phyloP scores from a whole-genome alignment of 768 basidiomycete species.

The Peribolospora baueri region DNA sequence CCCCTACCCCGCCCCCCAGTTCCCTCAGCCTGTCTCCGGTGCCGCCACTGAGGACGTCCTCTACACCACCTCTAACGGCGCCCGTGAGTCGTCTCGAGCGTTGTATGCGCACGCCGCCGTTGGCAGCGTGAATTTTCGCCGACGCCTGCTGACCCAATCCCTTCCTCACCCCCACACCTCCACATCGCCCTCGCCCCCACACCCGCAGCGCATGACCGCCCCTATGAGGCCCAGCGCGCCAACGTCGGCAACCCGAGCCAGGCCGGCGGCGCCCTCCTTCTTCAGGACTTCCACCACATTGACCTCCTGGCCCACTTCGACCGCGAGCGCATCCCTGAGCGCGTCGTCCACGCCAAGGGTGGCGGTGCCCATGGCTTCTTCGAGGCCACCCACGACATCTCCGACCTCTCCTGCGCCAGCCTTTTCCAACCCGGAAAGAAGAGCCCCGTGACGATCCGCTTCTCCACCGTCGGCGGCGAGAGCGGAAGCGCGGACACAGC shows the following conservation, averaged over 20 bases:
- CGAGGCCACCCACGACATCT: slow-evolving; percentile 21
- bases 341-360: slow-evolving; percentile 70
- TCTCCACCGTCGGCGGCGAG: slow-evolving; percentile 28
- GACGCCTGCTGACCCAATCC: slow-evolving; percentile 16
- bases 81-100: slow-evolving; percentile 23
- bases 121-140: background rate
- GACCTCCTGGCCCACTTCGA: slow-evolving; percentile 60
- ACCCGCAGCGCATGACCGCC: slow-evolving; percentile 23
- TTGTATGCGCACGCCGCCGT: background rate
- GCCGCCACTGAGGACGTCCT: slow-evolving; percentile 29
- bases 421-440: slow-evolving; percentile 21
- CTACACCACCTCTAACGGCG: slow-evolving; percentile 73
- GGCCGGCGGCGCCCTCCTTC: slow-evolving; percentile 49
- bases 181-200: no score
- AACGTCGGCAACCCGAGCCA: slow-evolving; percentile 51
- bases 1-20: no score
- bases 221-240: slow-evolving; percentile 53
- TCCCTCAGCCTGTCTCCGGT: no score
- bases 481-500: slow-evolving; percentile 23
- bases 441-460: slow-evolving; percentile 16
- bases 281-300: slow-evolving; percentile 72
- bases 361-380: slow-evolving; percentile 29
- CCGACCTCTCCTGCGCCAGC: slow-evolving; percentile 21
- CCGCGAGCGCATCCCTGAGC: slow-evolving; percentile 18
- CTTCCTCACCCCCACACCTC: no score